Evolutionary conservation across 805 yeast species (phyloP).

Genomic region (Komagataella populi): DNA sequence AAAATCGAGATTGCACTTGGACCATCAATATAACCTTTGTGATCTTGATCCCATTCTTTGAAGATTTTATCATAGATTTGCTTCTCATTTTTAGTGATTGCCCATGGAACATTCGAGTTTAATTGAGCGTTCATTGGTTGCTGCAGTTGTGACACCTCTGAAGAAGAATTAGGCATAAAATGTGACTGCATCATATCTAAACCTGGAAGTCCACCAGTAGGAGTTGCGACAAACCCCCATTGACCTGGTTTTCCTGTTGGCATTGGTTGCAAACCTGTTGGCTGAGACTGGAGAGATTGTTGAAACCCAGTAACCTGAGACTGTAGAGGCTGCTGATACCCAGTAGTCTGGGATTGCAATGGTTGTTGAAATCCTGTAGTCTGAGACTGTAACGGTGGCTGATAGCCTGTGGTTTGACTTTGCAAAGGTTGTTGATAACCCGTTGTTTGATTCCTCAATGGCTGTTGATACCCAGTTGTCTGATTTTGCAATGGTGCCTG

Average conservation of each 20-base stretch:
- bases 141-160: slow-evolving; percentile 14
- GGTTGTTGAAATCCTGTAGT: slow-evolving; percentile 17
- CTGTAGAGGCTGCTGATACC: slow-evolving; percentile 7
- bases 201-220: slow-evolving; percentile 63
- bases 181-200: slow-evolving; percentile 52
- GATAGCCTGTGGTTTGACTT: slow-evolving; percentile 38
- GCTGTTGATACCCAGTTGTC: slow-evolving; percentile 9
- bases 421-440: slow-evolving; percentile 3
- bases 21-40: slow-evolving; percentile 64
- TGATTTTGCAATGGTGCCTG: slow-evolving; percentile 6
- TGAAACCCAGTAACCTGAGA: slow-evolving; percentile 18
- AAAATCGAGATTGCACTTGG: slow-evolving; percentile 74
- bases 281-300: slow-evolving; percentile 23
- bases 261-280: slow-evolving; percentile 34
- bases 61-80: slow-evolving; percentile 77
- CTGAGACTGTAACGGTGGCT: slow-evolving; percentile 19
- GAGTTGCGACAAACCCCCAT: slow-evolving; percentile 65
- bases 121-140: slow-evolving; percentile 15
- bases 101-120: slow-evolving; percentile 54
- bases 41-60: slow-evolving; percentile 67
- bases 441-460: slow-evolving; percentile 39
- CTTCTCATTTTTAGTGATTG: slow-evolving; percentile 81
- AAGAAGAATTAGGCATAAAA: slow-evolving; percentile 39
- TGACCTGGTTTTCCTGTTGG: slow-evolving; percentile 60
- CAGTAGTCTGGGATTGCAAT: slow-evolving; percentile 27